Percentiles rank a stretch among this genome's conserved stretches.
Evolutionary conservation across 176 grass and related monocot genomes (phyloP).

Genomic region (Aegilops bicornis): DNA sequence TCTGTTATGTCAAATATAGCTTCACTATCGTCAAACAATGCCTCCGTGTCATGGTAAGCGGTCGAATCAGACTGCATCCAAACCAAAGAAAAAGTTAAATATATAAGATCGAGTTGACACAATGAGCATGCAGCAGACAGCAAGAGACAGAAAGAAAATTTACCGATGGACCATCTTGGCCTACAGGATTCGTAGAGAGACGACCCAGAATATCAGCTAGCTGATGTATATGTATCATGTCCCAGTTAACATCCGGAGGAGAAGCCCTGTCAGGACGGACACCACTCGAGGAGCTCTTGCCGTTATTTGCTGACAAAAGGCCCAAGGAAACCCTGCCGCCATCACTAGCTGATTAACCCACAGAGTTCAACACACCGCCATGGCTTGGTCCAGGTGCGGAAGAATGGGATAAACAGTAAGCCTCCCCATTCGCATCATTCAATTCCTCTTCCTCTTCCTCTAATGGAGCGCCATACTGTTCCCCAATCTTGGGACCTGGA

Average conservation of each 20-base stretch:
- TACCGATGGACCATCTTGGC: constrained; percentile 23
- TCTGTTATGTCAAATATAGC: too few species aligned
- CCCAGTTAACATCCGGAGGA: too few species aligned
- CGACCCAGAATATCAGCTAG: constrained; percentile 23
- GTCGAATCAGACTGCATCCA: constrained; percentile 38
- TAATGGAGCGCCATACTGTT: constrained; percentile 94
- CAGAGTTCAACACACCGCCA: constrained; percentile 11
- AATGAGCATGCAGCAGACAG: neutral
- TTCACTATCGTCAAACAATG: constrained; percentile 23
- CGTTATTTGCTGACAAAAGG: constrained; percentile 15
- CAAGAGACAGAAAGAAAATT: neutral
- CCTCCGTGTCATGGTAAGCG: constrained; percentile 19
- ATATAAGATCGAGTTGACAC: neutral
- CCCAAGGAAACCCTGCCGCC: constrained; percentile 10
- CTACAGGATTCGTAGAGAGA: neutral
- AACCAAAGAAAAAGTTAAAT: constrained; percentile 4
- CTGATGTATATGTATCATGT: constrained; percentile 14
- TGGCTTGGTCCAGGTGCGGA: constrained; percentile 27
- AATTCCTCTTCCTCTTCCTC: constrained; percentile 14
- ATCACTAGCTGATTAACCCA: neutral
- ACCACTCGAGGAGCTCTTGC: neutral
- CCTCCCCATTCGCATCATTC: constrained; percentile 42
- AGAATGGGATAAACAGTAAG: constrained; percentile 25
- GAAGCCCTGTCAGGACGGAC: too few species aligned
- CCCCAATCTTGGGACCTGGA: constrained; percentile 73